A percentile compares a stretch with the other conserved stretches of the same genome.
Evolutionary conservation across 1,284 basidiomycete genomes (phyloP).

Genomic region (Pseudozyma thailandica): DNA sequence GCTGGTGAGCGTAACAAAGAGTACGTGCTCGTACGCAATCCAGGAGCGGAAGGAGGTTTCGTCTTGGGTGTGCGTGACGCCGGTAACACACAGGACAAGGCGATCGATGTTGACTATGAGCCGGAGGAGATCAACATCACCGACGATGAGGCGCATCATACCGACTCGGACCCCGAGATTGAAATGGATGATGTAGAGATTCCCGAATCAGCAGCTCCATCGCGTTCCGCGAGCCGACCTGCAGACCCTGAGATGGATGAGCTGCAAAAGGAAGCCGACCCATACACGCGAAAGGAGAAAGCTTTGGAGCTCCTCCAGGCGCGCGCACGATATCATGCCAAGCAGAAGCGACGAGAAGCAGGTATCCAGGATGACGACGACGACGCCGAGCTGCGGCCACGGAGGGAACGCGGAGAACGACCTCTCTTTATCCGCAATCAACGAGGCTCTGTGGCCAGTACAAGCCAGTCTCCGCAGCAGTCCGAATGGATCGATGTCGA

Average conservation of each 20-base stretch:
- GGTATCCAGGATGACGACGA: conserved; percentile 50
- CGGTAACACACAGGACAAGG: conserved; percentile 79
- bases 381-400: conserved; percentile 14
- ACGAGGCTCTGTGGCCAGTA: not conserved
- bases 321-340: conserved; percentile 54
- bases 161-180: conserved; percentile 42
- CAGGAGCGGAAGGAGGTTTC: conserved; percentile 85
- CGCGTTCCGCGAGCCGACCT: conserved; percentile 5
- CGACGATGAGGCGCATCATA: conserved; percentile 34
- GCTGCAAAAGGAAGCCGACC: conserved; percentile 44
- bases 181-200: conserved; percentile 65
- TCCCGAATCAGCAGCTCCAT: conserved; percentile 19
- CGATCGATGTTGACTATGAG: conserved; percentile 77
- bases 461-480: conserved; percentile 11
- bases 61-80: conserved; percentile 85
- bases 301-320: conserved; percentile 50
- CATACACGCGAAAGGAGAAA: conserved; percentile 52
- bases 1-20: conserved; percentile 93
- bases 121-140: conserved; percentile 45
- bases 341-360: conserved; percentile 51
- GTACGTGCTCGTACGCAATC: conserved; percentile 92
- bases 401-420: conserved; percentile 22
- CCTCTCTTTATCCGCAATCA: conserved; percentile 43
- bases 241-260: conserved; percentile 52
- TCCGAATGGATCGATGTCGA: conserved; percentile 44